Evolutionary conservation across 164 flowering plant genomes (phyloP).

Genomic region (Warburgia ugandensis): DNA sequence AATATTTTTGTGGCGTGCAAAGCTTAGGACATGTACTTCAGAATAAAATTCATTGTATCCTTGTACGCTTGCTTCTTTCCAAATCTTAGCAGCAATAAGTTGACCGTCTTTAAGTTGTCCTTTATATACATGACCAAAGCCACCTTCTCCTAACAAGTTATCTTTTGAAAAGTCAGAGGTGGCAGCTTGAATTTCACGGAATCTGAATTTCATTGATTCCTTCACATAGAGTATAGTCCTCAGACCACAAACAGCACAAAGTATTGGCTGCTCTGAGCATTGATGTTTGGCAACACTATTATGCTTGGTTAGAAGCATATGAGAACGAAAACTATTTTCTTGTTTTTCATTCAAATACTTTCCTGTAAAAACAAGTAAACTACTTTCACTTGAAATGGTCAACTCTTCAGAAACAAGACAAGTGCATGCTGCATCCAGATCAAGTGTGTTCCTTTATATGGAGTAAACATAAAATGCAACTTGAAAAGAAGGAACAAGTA

Average conservation of each 20-base stretch:
- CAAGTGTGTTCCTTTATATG: background rate
- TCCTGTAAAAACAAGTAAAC: constrained; percentile 13
- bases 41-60: constrained; percentile 50
- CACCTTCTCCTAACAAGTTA: constrained; percentile 59
- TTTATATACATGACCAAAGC: constrained; percentile 53
- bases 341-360: constrained; percentile 4
- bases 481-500: too few species aligned
- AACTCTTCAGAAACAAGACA: background rate
- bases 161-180: constrained; percentile 40
- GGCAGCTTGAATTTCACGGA: constrained; percentile 39
- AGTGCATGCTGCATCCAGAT: background rate
- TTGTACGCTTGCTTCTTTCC: constrained; percentile 49
- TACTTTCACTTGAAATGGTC: background rate
- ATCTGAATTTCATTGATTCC: constrained; percentile 38
- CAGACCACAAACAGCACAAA: constrained; percentile 44
- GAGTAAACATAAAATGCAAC: background rate
- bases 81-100: constrained; percentile 51
- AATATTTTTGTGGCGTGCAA: constrained; percentile 67
- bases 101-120: constrained; percentile 58
- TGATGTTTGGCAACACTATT: constrained; percentile 5
- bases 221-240: constrained; percentile 33
- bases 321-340: constrained; percentile 10
- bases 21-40: constrained; percentile 42
- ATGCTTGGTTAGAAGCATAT: constrained; percentile 4
- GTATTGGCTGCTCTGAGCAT: constrained; percentile 34